phyloP scores from a whole-genome alignment of 2,329 filamentous ascomycete species.

The Aspergillus tanneri region DNA sequence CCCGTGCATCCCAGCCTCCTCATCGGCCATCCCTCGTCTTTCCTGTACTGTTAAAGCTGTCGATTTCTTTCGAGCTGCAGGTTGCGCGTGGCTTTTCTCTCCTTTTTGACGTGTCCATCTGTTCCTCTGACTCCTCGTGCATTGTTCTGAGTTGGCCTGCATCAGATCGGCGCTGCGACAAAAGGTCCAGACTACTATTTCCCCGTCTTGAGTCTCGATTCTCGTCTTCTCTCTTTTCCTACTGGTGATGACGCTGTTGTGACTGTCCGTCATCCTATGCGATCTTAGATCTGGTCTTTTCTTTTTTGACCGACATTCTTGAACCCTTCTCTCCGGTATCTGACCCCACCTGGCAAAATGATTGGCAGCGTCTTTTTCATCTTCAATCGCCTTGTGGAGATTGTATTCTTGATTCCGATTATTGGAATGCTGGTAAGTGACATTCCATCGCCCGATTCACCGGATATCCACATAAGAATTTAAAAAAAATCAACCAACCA shows the following conservation, averaged over 20 bases:
- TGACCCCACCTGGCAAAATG: conserved; percentile 37
- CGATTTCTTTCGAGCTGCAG: conserved; percentile 8
- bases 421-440: conserved; percentile 59
- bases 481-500: background rate
- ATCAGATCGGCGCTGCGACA: conserved; percentile 11
- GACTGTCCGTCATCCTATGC: background rate
- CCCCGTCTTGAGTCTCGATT: background rate
- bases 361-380: conserved; percentile 59
- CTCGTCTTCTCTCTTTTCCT: background rate
- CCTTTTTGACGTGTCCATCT: background rate
- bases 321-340: background rate
- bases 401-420: conserved; percentile 62
- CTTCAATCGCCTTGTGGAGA: conserved; percentile 60
- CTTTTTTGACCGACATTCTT: conserved; percentile 4
- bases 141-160: conserved; percentile 12
- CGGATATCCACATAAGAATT: too few relatives aligned
- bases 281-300: background rate
- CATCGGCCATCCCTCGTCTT: conserved; percentile 15
- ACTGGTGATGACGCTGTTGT: conserved; percentile 6
- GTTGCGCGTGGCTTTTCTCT: conserved; percentile 1
- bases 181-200: background rate
- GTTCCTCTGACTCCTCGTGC: background rate
- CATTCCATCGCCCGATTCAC: conserved; percentile 1
- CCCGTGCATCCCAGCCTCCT: conserved; percentile 34
- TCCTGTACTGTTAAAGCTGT: conserved; percentile 13